These are phyloP conservation scores for Solanum sejunctum DNA, from an alignment of 257 asterid genomes.

Conservation along the genomic window DNA sequence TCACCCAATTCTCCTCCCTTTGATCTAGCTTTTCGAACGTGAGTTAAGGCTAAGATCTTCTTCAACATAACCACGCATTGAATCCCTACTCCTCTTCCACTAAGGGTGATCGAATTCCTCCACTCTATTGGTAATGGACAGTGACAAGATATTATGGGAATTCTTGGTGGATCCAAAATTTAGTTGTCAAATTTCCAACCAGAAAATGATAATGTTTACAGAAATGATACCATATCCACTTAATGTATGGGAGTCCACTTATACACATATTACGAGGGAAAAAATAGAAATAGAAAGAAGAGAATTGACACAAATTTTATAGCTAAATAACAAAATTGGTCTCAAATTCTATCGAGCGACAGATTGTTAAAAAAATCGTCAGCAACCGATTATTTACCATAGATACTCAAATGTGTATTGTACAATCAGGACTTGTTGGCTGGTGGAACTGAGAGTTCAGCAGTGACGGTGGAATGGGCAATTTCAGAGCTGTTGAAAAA, in stretches of 20 bases:
- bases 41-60: too few relatives aligned
- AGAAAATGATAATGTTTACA: not conserved
- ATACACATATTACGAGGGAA: not conserved
- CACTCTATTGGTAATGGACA: not conserved
- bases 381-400: not conserved
- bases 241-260: not conserved
- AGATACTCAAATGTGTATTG: not conserved
- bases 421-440: conserved; percentile 51
- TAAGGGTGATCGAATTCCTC: not conserved
- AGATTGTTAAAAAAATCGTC: not conserved
- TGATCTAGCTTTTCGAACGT: too few relatives aligned
- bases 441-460: conserved; percentile 87
- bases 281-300: not conserved
- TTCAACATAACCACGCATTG: not conserved
- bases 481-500: conserved; percentile 59
- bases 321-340: not conserved
- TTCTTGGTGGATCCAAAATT: not conserved
- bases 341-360: not conserved
- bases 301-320: not conserved
- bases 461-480: conserved; percentile 90
- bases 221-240: too few relatives aligned
- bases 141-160: not conserved
- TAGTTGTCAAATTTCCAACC: not conserved
- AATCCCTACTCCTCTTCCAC: not conserved
- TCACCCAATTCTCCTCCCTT: too few relatives aligned